Conservation (phyloP, 73 alveolate species). For the Paramecium pentaurelia region DNA sequence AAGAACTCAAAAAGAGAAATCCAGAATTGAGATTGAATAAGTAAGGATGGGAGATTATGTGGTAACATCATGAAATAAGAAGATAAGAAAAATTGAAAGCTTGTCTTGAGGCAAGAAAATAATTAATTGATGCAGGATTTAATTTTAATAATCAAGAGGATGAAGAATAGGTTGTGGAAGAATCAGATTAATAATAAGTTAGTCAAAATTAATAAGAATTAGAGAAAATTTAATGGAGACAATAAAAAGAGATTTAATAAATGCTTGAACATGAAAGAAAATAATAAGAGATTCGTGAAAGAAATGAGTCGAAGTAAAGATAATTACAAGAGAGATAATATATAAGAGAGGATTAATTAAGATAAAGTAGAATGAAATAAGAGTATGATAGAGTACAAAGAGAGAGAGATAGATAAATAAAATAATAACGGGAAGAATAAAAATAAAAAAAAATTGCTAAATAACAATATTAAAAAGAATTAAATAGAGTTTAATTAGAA, state of each 20-base stretch:
- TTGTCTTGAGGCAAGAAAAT: not conserved
- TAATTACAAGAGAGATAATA: not conserved
- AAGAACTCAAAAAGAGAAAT: not conserved
- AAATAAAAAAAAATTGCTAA: not conserved
- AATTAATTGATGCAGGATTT: not conserved
- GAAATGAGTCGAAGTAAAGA: conserved; percentile 3
- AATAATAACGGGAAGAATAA: conserved; percentile 22
- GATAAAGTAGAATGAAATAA: not conserved
- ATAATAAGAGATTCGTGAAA: not conserved
- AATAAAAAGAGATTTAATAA: not conserved
- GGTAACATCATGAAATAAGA: conserved; percentile 1
- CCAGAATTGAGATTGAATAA: not conserved
- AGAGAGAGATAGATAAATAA: conserved; percentile 9
- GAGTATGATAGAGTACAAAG: not conserved
- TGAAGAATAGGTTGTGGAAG: not conserved
- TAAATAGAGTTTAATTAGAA: not conserved
- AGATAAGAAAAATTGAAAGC: not conserved
- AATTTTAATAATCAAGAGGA: not conserved
- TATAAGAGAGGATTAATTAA: not conserved
- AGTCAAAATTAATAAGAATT: not conserved
- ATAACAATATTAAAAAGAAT: not conserved
- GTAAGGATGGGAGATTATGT: not conserved
- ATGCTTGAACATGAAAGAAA: conserved; percentile 20
- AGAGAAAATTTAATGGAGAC: not conserved
- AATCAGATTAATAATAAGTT: not conserved